Base-by-base conservation (phyloP, 768 basidiomycete species). In the Sporobolomyces roseus region DNA sequence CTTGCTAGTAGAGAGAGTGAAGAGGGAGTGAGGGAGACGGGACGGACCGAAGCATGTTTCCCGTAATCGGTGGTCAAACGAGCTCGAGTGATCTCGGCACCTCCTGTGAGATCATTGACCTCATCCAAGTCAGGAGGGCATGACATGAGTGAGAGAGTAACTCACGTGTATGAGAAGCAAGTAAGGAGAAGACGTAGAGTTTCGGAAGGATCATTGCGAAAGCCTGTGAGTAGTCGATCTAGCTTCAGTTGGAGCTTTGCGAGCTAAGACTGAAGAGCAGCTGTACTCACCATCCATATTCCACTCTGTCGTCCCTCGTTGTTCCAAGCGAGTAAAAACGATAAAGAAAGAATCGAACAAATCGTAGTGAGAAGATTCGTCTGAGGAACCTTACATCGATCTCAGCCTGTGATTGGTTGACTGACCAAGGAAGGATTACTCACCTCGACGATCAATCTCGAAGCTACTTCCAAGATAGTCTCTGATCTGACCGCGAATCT, bases 161-260 rank as follows among this genome's bases (percentile, higher is more conserved):
- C 65, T 3, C 13, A 66, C 66, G 54, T 13, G 43, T 56, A 33
- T 63, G 38, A 8, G 61, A 63, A 3, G 61, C 50, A 13, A 68
- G 61, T 13, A 63, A 25, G 3, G 67, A 63, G 21, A 63, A 43
- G 33, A 63, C 55, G 43, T 58, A 63, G 14, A 68, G 49, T n/a
- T 63, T 63, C 7, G 67, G 67, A 1, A 59, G 55, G 27, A 68
- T 21, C 3, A 68, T n/a, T 16, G 67, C 55, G 17, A 68, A 58
- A 43, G 54, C 61, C 66, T 68, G 66, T 4, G 38, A 41, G 38
- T 41, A 17, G 38, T 41, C 10, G 17, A 17, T 41, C 10, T 9
- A 9, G 38, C 38, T 41, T 17, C 10, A 41, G 38, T n/a, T n/a
- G n/a, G n/a, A n/a, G n/a, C n/a, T n/a, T n/a, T n/a, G n/a, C n/a